These are phyloP conservation scores for Trichoderma guizhouense DNA, from an alignment of 2,329 filamentous ascomycete genomes.

Conservation along the genomic window DNA sequence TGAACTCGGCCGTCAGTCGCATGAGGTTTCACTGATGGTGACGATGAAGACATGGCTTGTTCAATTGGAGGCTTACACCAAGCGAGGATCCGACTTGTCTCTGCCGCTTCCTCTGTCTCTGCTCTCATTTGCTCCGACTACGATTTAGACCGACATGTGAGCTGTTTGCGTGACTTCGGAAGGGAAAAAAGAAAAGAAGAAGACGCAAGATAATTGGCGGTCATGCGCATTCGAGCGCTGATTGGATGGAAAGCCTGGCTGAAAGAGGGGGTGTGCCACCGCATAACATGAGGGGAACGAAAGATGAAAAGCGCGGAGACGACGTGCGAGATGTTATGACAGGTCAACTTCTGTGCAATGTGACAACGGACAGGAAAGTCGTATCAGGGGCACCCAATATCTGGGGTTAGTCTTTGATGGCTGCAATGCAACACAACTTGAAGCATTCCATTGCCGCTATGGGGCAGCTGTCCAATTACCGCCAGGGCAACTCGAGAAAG, in stretches of 20 bases:
- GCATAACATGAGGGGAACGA: not conserved
- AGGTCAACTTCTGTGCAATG: not conserved
- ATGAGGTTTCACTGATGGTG: not conserved
- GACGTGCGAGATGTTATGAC: not conserved
- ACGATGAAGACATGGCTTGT: not conserved
- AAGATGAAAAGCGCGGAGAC: not conserved
- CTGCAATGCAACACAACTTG: conserved; percentile 11
- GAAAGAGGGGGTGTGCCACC: not conserved
- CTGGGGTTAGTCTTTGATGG: conserved; percentile 7
- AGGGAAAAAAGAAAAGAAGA: not conserved
- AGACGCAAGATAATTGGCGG: not conserved
- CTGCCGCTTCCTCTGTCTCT: not conserved
- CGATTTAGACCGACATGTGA: not conserved
- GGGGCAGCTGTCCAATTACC: not conserved
- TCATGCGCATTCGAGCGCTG: not conserved
- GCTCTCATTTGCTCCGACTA: not conserved
- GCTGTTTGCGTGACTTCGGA: conserved; percentile 1
- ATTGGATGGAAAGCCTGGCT: not conserved
- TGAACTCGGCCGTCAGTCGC: not conserved
- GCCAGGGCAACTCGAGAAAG: not conserved
- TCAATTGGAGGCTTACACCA: not conserved
- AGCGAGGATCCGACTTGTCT: not conserved
- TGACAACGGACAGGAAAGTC: conserved; percentile 1
- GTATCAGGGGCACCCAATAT: conserved; percentile 9
- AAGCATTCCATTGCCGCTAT: not conserved